Conservation (phyloP, 1,284 basidiomycete genomes). For the Singerocomus inundabilis region DNA sequence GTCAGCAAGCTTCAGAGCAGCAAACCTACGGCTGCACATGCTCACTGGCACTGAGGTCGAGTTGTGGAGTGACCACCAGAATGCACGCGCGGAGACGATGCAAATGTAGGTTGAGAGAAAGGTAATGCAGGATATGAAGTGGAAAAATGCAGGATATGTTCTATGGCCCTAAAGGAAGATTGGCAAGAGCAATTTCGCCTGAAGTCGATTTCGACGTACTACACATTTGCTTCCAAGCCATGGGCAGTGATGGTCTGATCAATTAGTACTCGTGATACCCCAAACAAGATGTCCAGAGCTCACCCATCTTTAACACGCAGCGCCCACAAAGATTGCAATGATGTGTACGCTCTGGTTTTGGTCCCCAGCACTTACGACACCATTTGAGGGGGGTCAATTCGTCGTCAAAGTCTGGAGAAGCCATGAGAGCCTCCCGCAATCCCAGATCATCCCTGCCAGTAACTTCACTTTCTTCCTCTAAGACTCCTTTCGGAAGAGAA, state of each 20-base stretch:
- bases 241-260: constrained; percentile 83
- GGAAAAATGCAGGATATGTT: constrained; percentile 84
- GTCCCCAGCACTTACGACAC: constrained; percentile 75
- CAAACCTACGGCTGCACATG: constrained; percentile 2
- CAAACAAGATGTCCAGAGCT: constrained; percentile 21
- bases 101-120: constrained; percentile 65
- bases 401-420: constrained; percentile 45
- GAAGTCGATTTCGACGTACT: constrained; percentile 42
- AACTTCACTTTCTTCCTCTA: constrained; percentile 28
- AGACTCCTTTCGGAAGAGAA: constrained; percentile 33
- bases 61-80: constrained; percentile 68
- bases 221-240: constrained; percentile 83
- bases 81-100: constrained; percentile 53
- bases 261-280: constrained; percentile 14
- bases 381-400: constrained; percentile 58
- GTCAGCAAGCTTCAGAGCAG: constrained; percentile 8
- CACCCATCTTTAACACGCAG: constrained; percentile 86
- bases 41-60: constrained; percentile 55
- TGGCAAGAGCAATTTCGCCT: not conserved
- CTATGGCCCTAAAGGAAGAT: constrained; percentile 61
- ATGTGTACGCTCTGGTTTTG: constrained; percentile 82
- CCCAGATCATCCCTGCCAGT: constrained; percentile 48
- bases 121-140: constrained; percentile 72
- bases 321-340: constrained; percentile 77
- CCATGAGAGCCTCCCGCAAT: constrained; percentile 60